Evolutionary conservation across 768 basidiomycete genomes (phyloP), one percentile per base, ranked within the genome.

Genomic region (Cyclocybe cylindracea): DNA sequence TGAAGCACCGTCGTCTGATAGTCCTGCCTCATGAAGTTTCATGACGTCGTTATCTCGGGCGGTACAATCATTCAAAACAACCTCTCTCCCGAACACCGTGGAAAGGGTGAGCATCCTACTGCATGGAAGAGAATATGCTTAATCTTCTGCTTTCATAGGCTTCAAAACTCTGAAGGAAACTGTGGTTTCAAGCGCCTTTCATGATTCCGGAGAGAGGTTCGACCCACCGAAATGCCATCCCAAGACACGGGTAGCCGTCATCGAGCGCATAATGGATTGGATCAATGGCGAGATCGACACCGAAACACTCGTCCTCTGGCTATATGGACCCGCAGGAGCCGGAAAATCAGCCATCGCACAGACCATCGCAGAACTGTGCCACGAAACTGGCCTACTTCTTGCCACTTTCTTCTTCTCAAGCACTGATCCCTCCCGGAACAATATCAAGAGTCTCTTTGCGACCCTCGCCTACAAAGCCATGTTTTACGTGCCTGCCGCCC

Each of bases 191-290:
- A 24, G 5, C 24, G 59, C 59, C 14, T 13, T 53, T 7, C 48
- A 51, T 10, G 47, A 60, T 44, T 54, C 59, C 4, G 33, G 36
- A 18, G 56, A 56, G 37, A 48, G 48, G 14, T 53, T 51, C 40
- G 19, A 14, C 6, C 53, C 40, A 10, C 56, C 59, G 14, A 48
- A 35, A 36, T 56, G 53, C 53, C 59, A 60, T 48, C 50, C 56
- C 9, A 50, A 50, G 10, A 56, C 53, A 5, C 48, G 56, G n/a
- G 46, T 10, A 5, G 44, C 19, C 18, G 44, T 53, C 14, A 31
- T 54, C 29, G n/a, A 45, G 8, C 19, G 35, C 10, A 53, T 60
- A 18, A 9, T 37, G 42, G 39, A 37, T 2, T 51, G 50, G 50
- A 16, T 38, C n/a, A 10, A 7, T 11, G 42, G 18, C 14, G 24